Percentiles rank a stretch among this genome's conserved stretches.
Evolutionary conservation across 331 rosid genomes (phyloP).

Genomic region (Stylosanthes scabra): DNA sequence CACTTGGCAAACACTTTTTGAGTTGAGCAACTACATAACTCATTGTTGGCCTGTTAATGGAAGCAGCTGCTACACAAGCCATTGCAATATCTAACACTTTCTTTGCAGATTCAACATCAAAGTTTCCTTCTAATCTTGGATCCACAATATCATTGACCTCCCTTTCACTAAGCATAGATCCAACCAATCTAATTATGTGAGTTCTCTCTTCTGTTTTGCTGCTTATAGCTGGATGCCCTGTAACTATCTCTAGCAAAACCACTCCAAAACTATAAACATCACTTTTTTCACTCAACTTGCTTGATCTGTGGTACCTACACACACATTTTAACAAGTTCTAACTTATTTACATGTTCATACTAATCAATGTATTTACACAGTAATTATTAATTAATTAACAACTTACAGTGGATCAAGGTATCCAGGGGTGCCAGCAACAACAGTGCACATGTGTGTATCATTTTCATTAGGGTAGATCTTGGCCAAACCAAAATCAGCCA

Average conservation of each 20-base stretch:
- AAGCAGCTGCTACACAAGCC: slow-evolving; percentile 45
- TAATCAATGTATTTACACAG: no score
- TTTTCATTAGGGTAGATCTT: slow-evolving; percentile 31
- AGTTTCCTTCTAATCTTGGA: slow-evolving; percentile 29
- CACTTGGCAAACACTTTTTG: slow-evolving; percentile 35
- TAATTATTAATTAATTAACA: no score
- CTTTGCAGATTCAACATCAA: slow-evolving; percentile 29
- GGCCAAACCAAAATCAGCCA: slow-evolving; percentile 54
- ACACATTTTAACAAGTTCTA: no score
- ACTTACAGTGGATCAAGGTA: slow-evolving; percentile 53
- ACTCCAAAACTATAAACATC: slow-evolving; percentile 52
- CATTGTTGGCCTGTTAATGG: slow-evolving; percentile 50
- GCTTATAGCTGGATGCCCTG: slow-evolving; percentile 37
- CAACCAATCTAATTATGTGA: slow-evolving; percentile 38
- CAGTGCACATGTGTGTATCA: slow-evolving; percentile 34
- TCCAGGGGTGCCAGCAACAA: slow-evolving; percentile 48
- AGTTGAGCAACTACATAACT: slow-evolving; percentile 35
- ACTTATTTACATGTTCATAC: no score
- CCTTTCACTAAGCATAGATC: slow-evolving; percentile 36
- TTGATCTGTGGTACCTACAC: slow-evolving; percentile 43
- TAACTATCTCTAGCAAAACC: slow-evolving; percentile 48
- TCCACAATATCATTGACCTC: slow-evolving; percentile 41
- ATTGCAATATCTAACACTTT: slow-evolving; percentile 45
- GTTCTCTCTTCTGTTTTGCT: background rate
- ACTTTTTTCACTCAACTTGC: slow-evolving; percentile 15